phyloP scores from a whole-genome alignment of 129 eudicot species.

The Smallanthus sonchifolius region DNA sequence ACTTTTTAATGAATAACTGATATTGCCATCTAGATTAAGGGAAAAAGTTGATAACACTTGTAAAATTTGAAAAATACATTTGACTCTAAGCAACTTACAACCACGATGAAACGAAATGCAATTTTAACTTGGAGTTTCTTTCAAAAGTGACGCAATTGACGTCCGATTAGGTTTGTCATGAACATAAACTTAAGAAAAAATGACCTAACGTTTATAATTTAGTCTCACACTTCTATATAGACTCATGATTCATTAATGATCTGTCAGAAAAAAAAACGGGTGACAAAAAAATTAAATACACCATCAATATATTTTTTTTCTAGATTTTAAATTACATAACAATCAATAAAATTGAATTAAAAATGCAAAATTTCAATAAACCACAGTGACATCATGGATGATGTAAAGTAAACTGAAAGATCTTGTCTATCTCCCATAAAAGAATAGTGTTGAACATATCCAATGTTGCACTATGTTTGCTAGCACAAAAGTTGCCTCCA shows the following conservation, averaged over 20 bases:
- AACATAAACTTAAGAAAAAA: not conserved
- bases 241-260: not conserved
- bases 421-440: slow-evolving; percentile 16
- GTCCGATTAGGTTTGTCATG: not conserved
- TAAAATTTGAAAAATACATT: too few species aligned
- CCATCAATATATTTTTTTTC: not conserved
- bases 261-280: not conserved
- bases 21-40: too few species aligned
- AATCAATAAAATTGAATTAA: not conserved
- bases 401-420: slow-evolving; percentile 33
- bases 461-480: slow-evolving; percentile 17
- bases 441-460: slow-evolving; percentile 14
- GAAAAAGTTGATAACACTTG: too few species aligned
- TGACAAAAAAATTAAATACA: not conserved
- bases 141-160: not conserved
- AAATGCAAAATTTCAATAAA: not conserved
- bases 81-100: not conserved
- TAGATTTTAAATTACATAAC: not conserved
- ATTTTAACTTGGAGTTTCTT: not conserved
- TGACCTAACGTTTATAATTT: not conserved
- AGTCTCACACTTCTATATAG: not conserved
- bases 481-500: slow-evolving; percentile 7
- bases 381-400: slow-evolving; percentile 8
- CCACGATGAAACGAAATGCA: not conserved
- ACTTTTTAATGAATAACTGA: too few species aligned